phyloP scores from a whole-genome alignment of 2,329 filamentous ascomycete species.

The Pseudogymnoascus sp. region DNA sequence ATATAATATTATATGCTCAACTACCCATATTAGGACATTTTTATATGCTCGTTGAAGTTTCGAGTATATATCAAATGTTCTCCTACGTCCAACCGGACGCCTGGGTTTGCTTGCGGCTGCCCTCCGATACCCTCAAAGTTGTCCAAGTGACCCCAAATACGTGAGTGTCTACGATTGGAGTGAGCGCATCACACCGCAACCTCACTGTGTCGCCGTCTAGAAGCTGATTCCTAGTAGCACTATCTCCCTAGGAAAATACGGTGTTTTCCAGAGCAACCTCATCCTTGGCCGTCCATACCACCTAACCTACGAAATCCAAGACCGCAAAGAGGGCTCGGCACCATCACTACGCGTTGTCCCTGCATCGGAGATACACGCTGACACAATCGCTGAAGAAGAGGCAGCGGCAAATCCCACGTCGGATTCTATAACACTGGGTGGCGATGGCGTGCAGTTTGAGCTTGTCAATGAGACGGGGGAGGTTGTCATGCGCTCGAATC shows the following conservation, averaged over 20 bases:
- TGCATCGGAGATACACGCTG: conserved; percentile 73
- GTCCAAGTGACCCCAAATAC: conserved; percentile 53
- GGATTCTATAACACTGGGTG: conserved; percentile 34
- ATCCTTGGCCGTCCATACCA: conserved; percentile 87
- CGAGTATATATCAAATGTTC: conserved; percentile 21
- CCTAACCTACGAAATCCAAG: conserved; percentile 81
- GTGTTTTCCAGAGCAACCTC: conserved; percentile 79
- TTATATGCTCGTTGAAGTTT: not conserved
- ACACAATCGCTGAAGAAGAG: conserved; percentile 52
- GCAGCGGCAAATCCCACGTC: conserved; percentile 34
- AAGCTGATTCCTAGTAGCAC: conserved; percentile 45
- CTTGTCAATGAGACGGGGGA: conserved; percentile 39
- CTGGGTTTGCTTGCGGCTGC: conserved; percentile 52
- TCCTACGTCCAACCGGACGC: conserved; percentile 45
- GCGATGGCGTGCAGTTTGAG: conserved; percentile 37
- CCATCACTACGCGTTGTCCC: conserved; percentile 72
- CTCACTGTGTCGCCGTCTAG: conserved; percentile 15
- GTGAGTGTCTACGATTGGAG: conserved; percentile 33
- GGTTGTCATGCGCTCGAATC: conserved; percentile 46
- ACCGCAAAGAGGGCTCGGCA: conserved; percentile 54
- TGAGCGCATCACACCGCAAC: conserved; percentile 16
- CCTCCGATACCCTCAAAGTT: conserved; percentile 48
- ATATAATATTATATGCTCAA: not conserved
- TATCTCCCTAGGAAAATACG: conserved; percentile 87
- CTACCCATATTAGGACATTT: not conserved